Conservation (phyloP, 257 asterid genomes). For the Salvia splendens region DNA sequence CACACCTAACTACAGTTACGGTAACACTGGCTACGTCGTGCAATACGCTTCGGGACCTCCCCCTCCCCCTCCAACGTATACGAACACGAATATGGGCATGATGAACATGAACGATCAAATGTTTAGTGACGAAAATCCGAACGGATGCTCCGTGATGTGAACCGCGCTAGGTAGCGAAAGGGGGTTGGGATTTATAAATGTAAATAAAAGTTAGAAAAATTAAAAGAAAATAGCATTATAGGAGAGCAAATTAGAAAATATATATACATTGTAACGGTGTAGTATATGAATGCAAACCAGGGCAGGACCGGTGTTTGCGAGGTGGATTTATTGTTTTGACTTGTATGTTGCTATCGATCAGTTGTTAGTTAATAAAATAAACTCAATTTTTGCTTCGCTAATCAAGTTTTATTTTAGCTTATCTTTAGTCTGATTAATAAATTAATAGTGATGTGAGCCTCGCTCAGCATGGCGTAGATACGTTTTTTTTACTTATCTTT, state of each 20-base stretch:
- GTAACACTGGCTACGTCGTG: slow-evolving; percentile 40
- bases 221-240: slow-evolving; percentile 10
- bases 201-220: slow-evolving; percentile 34
- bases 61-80: slow-evolving; percentile 48
- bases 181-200: slow-evolving; percentile 34
- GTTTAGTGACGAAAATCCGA: slow-evolving; percentile 92
- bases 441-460: slow-evolving; percentile 9
- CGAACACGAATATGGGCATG: slow-evolving; percentile 30
- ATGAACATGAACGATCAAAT: slow-evolving; percentile 42
- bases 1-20: slow-evolving; percentile 35
- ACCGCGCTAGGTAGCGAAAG: not conserved
- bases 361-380: slow-evolving; percentile 28
- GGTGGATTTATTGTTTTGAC: slow-evolving; percentile 36
- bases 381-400: slow-evolving; percentile 29
- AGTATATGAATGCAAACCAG: slow-evolving; percentile 28
- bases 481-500: not conserved
- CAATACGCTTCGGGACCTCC: slow-evolving; percentile 62
- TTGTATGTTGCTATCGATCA: slow-evolving; percentile 23
- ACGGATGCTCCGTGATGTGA: slow-evolving; percentile 85
- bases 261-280: slow-evolving; percentile 7
- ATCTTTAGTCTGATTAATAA: not conserved
- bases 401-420: slow-evolving; percentile 1
- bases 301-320: slow-evolving; percentile 39
- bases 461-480: not conserved
- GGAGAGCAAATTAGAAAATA: slow-evolving; percentile 2